phyloP scores from a whole-genome alignment of 164 flowering plant genomes.

The Buxus sempervirens region DNA sequence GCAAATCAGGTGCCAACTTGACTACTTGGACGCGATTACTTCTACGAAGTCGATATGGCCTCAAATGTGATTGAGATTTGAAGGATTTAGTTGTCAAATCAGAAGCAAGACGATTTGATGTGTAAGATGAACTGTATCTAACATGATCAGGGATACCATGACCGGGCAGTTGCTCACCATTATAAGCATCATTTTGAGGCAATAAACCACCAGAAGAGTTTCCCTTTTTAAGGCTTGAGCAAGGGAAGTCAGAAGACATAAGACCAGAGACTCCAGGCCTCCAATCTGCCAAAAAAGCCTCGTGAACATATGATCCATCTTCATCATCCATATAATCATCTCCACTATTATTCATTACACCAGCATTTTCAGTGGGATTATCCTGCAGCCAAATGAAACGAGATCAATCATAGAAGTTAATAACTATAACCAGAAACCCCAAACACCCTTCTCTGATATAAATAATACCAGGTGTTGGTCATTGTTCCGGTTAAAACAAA shows the following conservation, averaged over 20 bases:
- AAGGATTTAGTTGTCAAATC: constrained; percentile 24
- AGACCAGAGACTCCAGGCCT: constrained; percentile 35
- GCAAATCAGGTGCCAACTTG: constrained; percentile 85
- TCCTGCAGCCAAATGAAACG: constrained; percentile 34
- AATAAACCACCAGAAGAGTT: constrained; percentile 13
- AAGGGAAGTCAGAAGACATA: constrained; percentile 21
- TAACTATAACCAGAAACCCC: no score
- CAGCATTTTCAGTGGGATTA: constrained; percentile 35
- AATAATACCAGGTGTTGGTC: not conserved
- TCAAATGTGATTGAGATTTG: constrained; percentile 25
- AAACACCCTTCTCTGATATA: not conserved
- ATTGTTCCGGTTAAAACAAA: no score
- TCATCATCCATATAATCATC: constrained; percentile 49
- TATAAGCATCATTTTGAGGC: constrained; percentile 17
- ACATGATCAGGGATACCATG: constrained; percentile 15
- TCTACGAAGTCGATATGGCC: constrained; percentile 58
- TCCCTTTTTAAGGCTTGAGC: constrained; percentile 15
- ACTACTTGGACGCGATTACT: constrained; percentile 40
- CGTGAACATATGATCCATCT: constrained; percentile 77
- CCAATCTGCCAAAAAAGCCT: constrained; percentile 88
- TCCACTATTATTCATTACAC: constrained; percentile 39
- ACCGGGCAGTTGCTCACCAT: constrained; percentile 16
- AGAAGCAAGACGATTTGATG: constrained; percentile 25
- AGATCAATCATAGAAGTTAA: not conserved
- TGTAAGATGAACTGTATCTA: constrained; percentile 14